Percentiles rank a stretch among this genome's conserved stretches.
phyloP scores from a whole-genome alignment of 2,329 filamentous ascomycete species.

The Monilinia polystroma region DNA sequence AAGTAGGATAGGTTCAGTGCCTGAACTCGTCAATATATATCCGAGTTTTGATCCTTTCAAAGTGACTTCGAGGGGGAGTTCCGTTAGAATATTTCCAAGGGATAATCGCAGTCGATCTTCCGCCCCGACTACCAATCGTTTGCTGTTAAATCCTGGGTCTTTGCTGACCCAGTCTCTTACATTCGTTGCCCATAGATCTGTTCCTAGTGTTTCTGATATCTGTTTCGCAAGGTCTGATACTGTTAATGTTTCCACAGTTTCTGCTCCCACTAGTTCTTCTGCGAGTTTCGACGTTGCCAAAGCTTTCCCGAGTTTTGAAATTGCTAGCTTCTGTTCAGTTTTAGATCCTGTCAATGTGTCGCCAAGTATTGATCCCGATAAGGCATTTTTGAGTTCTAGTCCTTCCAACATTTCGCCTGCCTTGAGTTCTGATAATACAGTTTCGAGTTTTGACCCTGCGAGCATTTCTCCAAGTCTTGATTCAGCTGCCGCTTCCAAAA shows the following conservation, averaged over 20 bases:
- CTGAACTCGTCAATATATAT: neutral
- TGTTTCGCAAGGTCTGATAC: neutral
- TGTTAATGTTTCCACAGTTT: neutral
- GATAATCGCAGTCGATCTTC: neutral
- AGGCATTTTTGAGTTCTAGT: neutral
- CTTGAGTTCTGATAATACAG: neutral
- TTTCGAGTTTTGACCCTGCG: neutral
- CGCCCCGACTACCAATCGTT: too few relatives aligned
- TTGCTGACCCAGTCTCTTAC: neutral
- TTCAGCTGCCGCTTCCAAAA: neutral
- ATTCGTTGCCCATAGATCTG: neutral
- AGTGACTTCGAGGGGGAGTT: neutral
- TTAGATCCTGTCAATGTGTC: neutral
- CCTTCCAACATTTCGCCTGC: neutral
- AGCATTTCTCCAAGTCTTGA: neutral
- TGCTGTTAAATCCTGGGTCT: neutral
- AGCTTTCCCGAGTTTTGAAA: neutral
- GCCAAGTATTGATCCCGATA: constrained; percentile 4
- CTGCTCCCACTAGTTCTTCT: neutral
- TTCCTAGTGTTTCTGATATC: neutral
- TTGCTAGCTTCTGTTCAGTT: neutral
- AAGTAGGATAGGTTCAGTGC: neutral
- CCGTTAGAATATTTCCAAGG: neutral
- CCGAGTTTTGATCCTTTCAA: constrained; percentile 10
- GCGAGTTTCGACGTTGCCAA: neutral